Evolutionary conservation across 257 asterid genomes (phyloP).

Genomic region (Rubia yunnanensis): DNA sequence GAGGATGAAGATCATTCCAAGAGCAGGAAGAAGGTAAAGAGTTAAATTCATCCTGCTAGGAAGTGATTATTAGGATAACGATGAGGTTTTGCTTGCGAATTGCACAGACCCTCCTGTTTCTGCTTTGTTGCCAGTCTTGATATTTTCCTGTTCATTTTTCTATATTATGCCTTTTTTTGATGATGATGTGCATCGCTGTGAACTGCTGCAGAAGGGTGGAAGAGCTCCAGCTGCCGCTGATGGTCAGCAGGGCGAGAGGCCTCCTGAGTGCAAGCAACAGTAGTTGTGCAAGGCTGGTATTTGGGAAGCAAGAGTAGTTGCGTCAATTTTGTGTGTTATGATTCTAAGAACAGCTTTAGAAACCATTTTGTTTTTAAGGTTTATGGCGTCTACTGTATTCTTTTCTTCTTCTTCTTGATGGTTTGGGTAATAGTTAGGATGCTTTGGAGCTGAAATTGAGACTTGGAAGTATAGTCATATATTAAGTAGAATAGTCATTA

Average conservation of each 20-base stretch:
- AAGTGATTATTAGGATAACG: not conserved
- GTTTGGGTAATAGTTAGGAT: slow-evolving; percentile 10
- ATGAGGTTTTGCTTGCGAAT: slow-evolving; percentile 1
- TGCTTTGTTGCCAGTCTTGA: slow-evolving; percentile 4
- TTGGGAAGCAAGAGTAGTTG: slow-evolving; percentile 6
- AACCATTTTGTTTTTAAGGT: slow-evolving; percentile 1
- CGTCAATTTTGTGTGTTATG: slow-evolving; percentile 23
- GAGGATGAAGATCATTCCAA: slow-evolving; percentile 43
- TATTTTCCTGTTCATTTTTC: not conserved
- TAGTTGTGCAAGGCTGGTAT: slow-evolving; percentile 15
- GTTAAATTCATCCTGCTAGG: not conserved
- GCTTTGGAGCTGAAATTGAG: slow-evolving; percentile 7
- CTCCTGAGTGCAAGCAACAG: slow-evolving; percentile 90
- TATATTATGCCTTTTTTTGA: not conserved
- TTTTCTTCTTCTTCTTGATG: slow-evolving; percentile 4
- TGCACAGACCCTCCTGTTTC: not conserved
- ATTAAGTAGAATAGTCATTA: slow-evolving; percentile 6
- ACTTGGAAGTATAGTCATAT: slow-evolving; percentile 11
- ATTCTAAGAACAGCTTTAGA: slow-evolving; percentile 7
- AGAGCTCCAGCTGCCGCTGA: slow-evolving; percentile 45
- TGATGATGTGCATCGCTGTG: not conserved
- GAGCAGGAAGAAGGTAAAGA: slow-evolving; percentile 46
- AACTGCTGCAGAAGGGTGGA: slow-evolving; percentile 49
- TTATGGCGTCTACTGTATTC: slow-evolving; percentile 6
- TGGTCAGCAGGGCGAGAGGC: slow-evolving; percentile 70